Evolutionary conservation across 345 rosid species (phyloP), one percentile per base, ranked within the genome.

Genomic region (Ceriops zippeliana): DNA sequence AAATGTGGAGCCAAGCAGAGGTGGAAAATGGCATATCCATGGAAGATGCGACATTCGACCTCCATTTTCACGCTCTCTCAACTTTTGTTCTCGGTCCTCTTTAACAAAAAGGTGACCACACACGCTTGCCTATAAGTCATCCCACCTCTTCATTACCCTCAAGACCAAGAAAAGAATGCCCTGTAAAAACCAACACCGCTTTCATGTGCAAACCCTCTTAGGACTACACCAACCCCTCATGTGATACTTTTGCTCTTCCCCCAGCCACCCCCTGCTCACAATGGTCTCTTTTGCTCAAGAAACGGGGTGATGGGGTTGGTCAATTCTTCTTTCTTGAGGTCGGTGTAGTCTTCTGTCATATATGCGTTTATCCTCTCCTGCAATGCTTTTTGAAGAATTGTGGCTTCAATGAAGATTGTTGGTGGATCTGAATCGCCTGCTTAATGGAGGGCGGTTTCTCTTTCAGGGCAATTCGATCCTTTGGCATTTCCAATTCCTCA

Each of bases 401-500:
- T 9, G 30, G 68, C 49, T 52, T 19, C 3, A 38, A 52, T 53
- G 34, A 21, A 46, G 52, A 47, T 61, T 24, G 59, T 56, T 66
- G 65, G 65, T 66, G 65, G 65, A 70, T 7, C 66, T 63, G 74
- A 65, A 76, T 59, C 63, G 42, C 58, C 61, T 37, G 57, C 42
- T 66, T 3, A 52, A 10, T 9, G 1, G 0, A 28, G 57, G 76
- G 76, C 61, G 66, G 64, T 68, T 65, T 56, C 31, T 74, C 58
- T 63, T 73, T 38, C 52, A 82, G 89, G 89, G 89, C 85, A 85
- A 78, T 83, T 85, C 81, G 66, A 81, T 81, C 84, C 87, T 83
- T 85, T 85, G 89, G 87, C 89, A 85, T 77, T 76, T 76, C 69
- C 61, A 54, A 58, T 67, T 67, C 52, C 66, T 61, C 66, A 21